Base-by-base conservation (phyloP, 345 rosid species). In the Pugionium cornutum region DNA sequence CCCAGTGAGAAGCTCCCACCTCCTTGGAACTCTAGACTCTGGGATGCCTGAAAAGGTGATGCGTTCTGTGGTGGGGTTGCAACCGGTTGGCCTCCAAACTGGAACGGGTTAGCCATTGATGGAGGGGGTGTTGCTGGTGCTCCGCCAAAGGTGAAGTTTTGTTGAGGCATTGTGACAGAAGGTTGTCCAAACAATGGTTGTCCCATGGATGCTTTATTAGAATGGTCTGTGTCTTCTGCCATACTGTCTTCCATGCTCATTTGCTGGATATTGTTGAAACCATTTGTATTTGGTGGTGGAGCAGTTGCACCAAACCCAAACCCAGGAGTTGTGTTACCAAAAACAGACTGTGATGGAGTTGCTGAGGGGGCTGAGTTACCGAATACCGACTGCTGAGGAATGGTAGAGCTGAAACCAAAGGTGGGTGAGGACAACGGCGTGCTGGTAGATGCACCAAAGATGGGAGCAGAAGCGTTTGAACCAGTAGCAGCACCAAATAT, bases 181-280 rank as follows among this genome's bases (percentile, higher is more conserved):
- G 62, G 83, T 67, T 82, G 96, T 62, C 79, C 82, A 76, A 83
- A 85, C 43, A 65, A 66, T 6, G 88, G 76, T 2, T n/a, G 61
- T 62, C 45, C 77, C 10, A 83, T 6, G 8, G 85, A 68, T 29
- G 80, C 60, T 37, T 58, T 72, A 52, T 82, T 58, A 27, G 89
- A 80, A 66, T 79, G 96, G 51, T 85, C 78, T 4, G 86, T 81
- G 83, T 95, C 99, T 80, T 91, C 99, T 7, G 96, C 91, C 99
- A 95, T 95, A 76, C 92, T 86, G 76, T 95, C 97, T 78, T 94
- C 99, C 91, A 88, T 78, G 77, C 61, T 81, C 83, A 88, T 79
- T 62, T 89, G 95, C 29, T 74, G 76, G 78, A 84, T 92, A 68
- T 72, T 84, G 78, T 77, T 90, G 46, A 75, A 68, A 32, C 75